Evolutionary conservation across 768 basidiomycete species (phyloP), one percentile per base, ranked within the genome.

Genomic region (Suillus subluteus): DNA sequence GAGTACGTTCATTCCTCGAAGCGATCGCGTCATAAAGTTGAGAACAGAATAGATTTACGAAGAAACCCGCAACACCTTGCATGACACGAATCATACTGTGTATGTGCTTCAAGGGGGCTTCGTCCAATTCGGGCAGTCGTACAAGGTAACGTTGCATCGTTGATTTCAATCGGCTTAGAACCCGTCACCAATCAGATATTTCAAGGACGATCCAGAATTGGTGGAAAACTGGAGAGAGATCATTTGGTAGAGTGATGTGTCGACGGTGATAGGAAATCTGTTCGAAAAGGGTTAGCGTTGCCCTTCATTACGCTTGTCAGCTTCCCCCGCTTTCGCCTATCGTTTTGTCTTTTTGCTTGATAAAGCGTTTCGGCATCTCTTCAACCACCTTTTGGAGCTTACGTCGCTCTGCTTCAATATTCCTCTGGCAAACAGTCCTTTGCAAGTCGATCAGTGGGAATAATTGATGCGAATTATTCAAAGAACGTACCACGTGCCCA

Each of bases 211-310:
- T 73, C 83, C 88, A 9, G 76, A 80, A 37, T 83, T 94, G 21
- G 87, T 94, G 11, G 92, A 92, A 76, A 90, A 91, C 65, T 94
- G 90, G 91, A 86, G 87, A 67, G 82, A 85, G 69, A 82, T 86
- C 12, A 80, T 88, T 35, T 91, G 90, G 90, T 84, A 80, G 52
- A 74, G 78, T 62, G 30, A 62, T 41, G 38, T 59, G 16, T 18
- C n/a, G 35, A 32, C 30, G n/a, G 23, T 58, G 37, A 38, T 58
- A 58, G 16, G 21, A 23, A 56, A 8, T 40, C 8, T 26, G 32
- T 62, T 56, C 11, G 32, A 62, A 62, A 62, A 40, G 58, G 26
- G 18, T 32, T 23, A 37, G 35, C 21, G 38, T 52, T 65, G 46
- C 59, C 38, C 21, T 11, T 40, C 13, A 23, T 23, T 62, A 63